phyloP scores from a whole-genome alignment of 2,329 filamentous ascomycete species.

The Dothistroma pini region DNA sequence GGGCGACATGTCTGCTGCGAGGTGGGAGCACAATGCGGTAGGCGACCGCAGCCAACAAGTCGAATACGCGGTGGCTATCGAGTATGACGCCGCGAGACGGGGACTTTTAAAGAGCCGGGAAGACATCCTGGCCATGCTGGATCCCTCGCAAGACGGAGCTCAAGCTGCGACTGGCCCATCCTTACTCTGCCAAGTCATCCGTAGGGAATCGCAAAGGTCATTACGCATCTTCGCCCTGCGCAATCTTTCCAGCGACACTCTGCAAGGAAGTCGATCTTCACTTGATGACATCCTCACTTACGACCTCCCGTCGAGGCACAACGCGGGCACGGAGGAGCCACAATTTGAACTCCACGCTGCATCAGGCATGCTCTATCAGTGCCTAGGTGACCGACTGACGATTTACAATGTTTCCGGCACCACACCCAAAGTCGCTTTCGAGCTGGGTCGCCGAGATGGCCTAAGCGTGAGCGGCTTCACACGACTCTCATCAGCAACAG shows the following conservation, averaged over 20 bases:
- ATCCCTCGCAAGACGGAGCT: slow-evolving; percentile 16
- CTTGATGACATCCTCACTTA: slow-evolving; percentile 23
- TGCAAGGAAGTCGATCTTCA: slow-evolving; percentile 14
- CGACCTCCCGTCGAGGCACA: slow-evolving; percentile 21
- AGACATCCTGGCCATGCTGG: slow-evolving; percentile 42
- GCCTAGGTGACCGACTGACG: slow-evolving; percentile 52
- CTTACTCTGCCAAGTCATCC: slow-evolving; percentile 23
- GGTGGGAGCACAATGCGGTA: slow-evolving; percentile 26
- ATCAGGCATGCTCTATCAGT: slow-evolving; percentile 61
- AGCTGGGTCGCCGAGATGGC: slow-evolving; percentile 43
- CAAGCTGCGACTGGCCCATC: slow-evolving; percentile 1
- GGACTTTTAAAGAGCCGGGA: slow-evolving; percentile 45
- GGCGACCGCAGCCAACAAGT: slow-evolving; percentile 18
- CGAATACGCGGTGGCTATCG: slow-evolving; percentile 28
- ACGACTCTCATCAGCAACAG: slow-evolving; percentile 62
- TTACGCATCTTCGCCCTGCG: slow-evolving; percentile 19
- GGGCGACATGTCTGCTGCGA: slow-evolving; percentile 26
- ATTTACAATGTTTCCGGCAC: slow-evolving; percentile 63
- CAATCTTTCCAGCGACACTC: slow-evolving; percentile 12
- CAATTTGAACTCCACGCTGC: slow-evolving; percentile 48
- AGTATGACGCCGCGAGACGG: slow-evolving; percentile 39
- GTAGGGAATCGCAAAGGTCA: slow-evolving; percentile 11
- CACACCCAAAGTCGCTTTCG: slow-evolving; percentile 56
- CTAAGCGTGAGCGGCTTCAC: slow-evolving; percentile 58
- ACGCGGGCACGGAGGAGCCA: slow-evolving; percentile 8